Base-by-base conservation (phyloP, 305 asterid species). In the Lippia alba region DNA sequence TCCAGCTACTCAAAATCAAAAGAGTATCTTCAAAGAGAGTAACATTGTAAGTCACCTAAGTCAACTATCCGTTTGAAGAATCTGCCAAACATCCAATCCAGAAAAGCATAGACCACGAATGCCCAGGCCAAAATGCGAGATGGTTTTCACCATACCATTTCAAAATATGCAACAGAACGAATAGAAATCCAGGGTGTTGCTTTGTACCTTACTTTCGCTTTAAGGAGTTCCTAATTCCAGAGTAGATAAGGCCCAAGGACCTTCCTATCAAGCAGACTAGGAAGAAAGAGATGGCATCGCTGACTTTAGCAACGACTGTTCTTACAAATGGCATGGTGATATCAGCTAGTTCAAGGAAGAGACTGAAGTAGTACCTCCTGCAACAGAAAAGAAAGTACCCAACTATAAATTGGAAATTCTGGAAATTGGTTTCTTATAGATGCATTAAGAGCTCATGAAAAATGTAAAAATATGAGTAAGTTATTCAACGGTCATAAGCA, bases 361-460 rank as follows among this genome's bases (percentile, higher is more conserved):
- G 91, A 76, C 97, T 94, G 87, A 81, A 91, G 89, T 83, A 91
- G 83, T 94, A 94, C 80, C 86, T 88, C 99, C 99, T 94, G 90
- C 81, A 81, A 73, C 17, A 77, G 18, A 74, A 45, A 64, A 54
- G 39, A 64, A 18, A 60, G 49, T 18, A 67, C 56, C 46, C 36
- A 30, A 56, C 65, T 69, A 50, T 41, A 34, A 32, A 44, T 51
- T 30, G 74, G 61, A 69, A 46, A 41, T 66, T 49, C 61, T 24
- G 55, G 64, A 50, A 40, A 19, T 59, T 62, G 36, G 56, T 36
- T 73, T 59, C 56, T 48, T 14, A 48, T 4, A n/a, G 55, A 49
- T 41, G 67, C 75, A 60, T 6, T 63, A 19, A 20, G 54, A 11
- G 59, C 58, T 18, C 18, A 40, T 4, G 54, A 58, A 71, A 14